Conservation (phyloP, 2,329 filamentous ascomycete species). For the Fusarium pseudoanthophilum region DNA sequence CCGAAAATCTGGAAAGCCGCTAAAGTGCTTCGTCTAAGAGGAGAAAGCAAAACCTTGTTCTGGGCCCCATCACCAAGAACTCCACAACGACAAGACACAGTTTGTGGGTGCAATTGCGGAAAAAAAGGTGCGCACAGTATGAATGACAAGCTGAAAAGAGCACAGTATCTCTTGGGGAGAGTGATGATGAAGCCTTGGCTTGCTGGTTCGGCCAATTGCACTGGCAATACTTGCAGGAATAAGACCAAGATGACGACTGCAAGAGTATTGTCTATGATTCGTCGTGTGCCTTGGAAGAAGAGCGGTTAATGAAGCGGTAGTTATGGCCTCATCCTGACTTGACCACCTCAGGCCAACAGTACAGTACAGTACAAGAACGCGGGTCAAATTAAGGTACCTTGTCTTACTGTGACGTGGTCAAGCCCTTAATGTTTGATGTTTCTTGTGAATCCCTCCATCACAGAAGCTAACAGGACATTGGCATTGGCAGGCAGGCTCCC, state of each 20-base stretch:
- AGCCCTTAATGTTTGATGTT: neutral
- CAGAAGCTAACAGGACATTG: neutral
- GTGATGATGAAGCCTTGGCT: constrained; percentile 17
- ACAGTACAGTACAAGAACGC: constrained; percentile 11
- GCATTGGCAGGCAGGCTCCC: constrained; percentile 14
- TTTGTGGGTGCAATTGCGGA: neutral
- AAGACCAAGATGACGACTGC: constrained; percentile 24
- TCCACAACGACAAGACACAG: constrained; percentile 26
- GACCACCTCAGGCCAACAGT: neutral
- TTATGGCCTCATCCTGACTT: constrained; percentile 10
- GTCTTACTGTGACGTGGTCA: constrained; percentile 24
- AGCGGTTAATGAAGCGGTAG: constrained; percentile 9
- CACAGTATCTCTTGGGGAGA: neutral
- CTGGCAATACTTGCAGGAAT: constrained; percentile 13
- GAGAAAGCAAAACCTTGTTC: constrained; percentile 26
- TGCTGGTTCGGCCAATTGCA: constrained; percentile 17
- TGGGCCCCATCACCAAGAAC: constrained; percentile 13
- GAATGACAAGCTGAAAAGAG: constrained; percentile 4
- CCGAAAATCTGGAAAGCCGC: constrained; percentile 12
- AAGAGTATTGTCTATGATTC: constrained; percentile 4
- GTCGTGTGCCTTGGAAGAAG: neutral
- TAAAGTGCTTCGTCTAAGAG: constrained; percentile 26
- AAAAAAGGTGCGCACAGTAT: constrained; percentile 36
- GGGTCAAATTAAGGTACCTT: neutral
- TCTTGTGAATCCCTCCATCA: constrained; percentile 25